Evolutionary conservation across 768 basidiomycete genomes (phyloP), one percentile per base, ranked within the genome.

Genomic region (Macrocybe gigantea): DNA sequence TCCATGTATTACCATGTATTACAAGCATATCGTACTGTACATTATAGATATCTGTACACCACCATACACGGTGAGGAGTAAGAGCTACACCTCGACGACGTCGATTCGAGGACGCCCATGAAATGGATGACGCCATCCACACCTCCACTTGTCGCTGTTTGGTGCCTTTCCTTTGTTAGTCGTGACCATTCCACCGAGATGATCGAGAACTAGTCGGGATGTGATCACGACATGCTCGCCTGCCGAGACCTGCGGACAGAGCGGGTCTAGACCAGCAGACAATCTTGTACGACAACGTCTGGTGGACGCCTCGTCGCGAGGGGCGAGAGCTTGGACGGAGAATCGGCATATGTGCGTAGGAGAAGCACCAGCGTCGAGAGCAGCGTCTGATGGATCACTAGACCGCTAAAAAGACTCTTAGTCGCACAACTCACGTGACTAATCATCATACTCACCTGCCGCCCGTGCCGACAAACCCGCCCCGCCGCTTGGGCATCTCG

Each of bases 41-140:
- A 44, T 44, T 33, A 44, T 33, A 44, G 34, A 44, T 44, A 33
- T 22, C 1, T 22, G 22, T 22, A 22, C 22, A 44, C 43, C 7
- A 8, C n/a, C n/a, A 45, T 44, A 66, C 32, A 30, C 61, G 14
- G 40, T 61, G 22, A 22, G 4, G 22, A 22, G 22, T 22, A 22
- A 22, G 22, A 33, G 33, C 40, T 41, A 59, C 9, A 62, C 52
- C 6, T 64, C 57, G 14, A 73, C 63, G 1, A 74, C 71, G 4
- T 58, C 58, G 1, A 68, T 65, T 38, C 66, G 66, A 9, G 57
- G 51, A 13, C 57, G 55, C 30, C 70, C 71, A 53, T 75, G 70
- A 47, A 74, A 72, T 29, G 70, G 63, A 58, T 72, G 70, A 14
- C 71, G 61, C 72, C 70, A 73, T n/a, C 70, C 66, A 49, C 72